Evolutionary conservation across 2,329 filamentous ascomycete genomes (phyloP), one percentile per base, ranked within the genome.

Genomic region (Fusarium beomiforme): DNA sequence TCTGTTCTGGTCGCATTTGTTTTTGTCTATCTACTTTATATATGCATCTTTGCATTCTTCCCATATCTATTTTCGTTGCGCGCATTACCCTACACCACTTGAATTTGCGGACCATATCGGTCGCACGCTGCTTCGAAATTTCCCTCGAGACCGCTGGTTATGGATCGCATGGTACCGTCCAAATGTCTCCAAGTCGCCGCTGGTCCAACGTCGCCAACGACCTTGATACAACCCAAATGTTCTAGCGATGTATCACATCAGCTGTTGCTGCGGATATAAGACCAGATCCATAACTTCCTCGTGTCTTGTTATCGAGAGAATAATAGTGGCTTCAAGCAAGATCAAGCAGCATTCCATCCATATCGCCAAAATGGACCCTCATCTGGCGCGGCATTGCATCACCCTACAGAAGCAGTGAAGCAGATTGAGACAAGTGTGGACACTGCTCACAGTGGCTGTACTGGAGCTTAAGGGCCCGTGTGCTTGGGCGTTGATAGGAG

Each of bases 351-450:
- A 59, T 73, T 46, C 59, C 43, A 64, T 62, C 29, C 34, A 39
- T 42, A 23, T 46, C 44, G 29, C 51, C 57, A 64, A 55, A 65
- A 59, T 54, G 49, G 47, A 49, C 54, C 34, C 53, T 56, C 60
- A 42, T 51, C 61, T 72, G 70, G 63, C 59, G 50, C 64, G 57
- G 64, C 50, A 66, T 58, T 69, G 60, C 59, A 68, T 76, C 67
- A 73, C 64, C 67, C 53, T 63, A 66, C 66, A 64, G 56, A 50
- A 53, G 47, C 50, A 67, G 53, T 57, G 59, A 74, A 68, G 64
- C 66, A 55, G 51, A 63, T 69, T 69, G 64, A 73, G 75, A 73
- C 67, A 60, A 75, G 70, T 71, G 74, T 76, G 74, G 72, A 65
- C 64, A 71, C 64, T 72, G 58, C 58, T 71, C 61, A 46, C 64